phyloP scores from a whole-genome alignment of 2,329 filamentous ascomycete genomes.

The Cryoendolithus antarcticus region DNA sequence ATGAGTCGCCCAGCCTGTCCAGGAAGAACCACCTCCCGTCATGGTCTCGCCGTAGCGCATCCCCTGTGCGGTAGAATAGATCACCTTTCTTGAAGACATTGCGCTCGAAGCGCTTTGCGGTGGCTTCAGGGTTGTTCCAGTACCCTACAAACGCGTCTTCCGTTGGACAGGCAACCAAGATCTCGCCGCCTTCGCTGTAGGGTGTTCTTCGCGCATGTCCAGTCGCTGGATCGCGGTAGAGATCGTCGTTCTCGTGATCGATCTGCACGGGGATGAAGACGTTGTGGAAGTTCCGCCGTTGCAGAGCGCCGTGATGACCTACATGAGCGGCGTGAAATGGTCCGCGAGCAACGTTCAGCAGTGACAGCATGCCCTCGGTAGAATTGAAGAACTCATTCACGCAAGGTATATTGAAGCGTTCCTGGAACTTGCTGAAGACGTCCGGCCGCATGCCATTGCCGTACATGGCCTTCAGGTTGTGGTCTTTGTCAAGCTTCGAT shows the following conservation, averaged over 20 bases:
- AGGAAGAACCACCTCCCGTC: constrained; percentile 39
- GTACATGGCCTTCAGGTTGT: constrained; percentile 47
- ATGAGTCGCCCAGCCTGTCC: constrained; percentile 37
- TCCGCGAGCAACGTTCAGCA: constrained; percentile 35
- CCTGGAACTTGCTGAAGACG: constrained; percentile 53
- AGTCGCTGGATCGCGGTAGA: constrained; percentile 52
- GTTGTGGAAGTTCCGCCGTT: constrained; percentile 41
- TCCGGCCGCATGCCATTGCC: constrained; percentile 59
- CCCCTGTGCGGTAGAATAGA: constrained; percentile 36
- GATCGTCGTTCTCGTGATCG: constrained; percentile 55
- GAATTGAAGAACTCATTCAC: constrained; percentile 69
- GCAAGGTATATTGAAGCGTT: constrained; percentile 49
- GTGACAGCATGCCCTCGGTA: constrained; percentile 55
- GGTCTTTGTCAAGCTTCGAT: constrained; percentile 46
- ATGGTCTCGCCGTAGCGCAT: constrained; percentile 31
- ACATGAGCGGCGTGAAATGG: constrained; percentile 53
- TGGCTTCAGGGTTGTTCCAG: constrained; percentile 54
- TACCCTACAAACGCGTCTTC: constrained; percentile 55
- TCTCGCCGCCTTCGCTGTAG: constrained; percentile 62
- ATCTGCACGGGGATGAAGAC: constrained; percentile 54
- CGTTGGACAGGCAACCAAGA: constrained; percentile 52
- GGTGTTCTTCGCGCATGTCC: constrained; percentile 52
- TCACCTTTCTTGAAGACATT: constrained; percentile 37
- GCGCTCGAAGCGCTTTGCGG: constrained; percentile 40
- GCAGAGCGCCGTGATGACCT: constrained; percentile 57